Evolutionary conservation across 208 protist species (phyloP).

Genomic region (Leishmania arabica): DNA sequence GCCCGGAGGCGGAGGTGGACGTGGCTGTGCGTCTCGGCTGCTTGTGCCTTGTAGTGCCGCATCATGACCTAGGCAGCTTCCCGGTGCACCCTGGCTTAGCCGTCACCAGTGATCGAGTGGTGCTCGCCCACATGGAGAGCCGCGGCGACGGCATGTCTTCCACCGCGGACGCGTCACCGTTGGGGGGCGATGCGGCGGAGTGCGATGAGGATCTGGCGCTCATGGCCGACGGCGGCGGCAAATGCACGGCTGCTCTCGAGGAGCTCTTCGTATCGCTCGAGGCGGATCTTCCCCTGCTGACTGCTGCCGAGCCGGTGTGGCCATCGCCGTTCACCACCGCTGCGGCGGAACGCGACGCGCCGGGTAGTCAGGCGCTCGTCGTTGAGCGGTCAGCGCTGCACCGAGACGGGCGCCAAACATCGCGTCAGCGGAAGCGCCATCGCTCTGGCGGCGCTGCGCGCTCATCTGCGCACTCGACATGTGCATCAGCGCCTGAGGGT

Average conservation of each 20-base stretch:
- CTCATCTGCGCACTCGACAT: too few relatives aligned
- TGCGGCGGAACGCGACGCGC: neutral
- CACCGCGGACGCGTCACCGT: neutral
- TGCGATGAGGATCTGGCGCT: slow-evolving; percentile 3
- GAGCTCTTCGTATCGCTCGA: slow-evolving; percentile 19
- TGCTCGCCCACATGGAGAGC: slow-evolving; percentile 6
- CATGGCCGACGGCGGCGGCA: neutral
- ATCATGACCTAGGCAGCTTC: neutral
- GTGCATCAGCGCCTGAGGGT: neutral
- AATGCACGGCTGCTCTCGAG: slow-evolving; percentile 4
- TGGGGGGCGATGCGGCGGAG: neutral
- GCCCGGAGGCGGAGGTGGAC: slow-evolving; percentile 22
- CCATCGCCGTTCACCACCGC: neutral
- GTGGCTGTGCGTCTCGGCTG: slow-evolving; percentile 46
- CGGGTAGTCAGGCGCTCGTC: neutral
- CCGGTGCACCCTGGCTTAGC: neutral
- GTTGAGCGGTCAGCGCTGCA: slow-evolving; percentile 22
- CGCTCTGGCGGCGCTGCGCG: neutral
- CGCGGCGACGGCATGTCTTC: neutral
- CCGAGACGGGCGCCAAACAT: neutral
- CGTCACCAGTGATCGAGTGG: slow-evolving; percentile 13
- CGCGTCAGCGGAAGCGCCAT: slow-evolving; percentile 1
- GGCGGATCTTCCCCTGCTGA: slow-evolving; percentile 1
- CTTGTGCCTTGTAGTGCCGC: slow-evolving; percentile 28
- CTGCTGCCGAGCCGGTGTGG: neutral